Conservation (phyloP, 345 rosid genomes). For the Citrus glauca region DNA sequence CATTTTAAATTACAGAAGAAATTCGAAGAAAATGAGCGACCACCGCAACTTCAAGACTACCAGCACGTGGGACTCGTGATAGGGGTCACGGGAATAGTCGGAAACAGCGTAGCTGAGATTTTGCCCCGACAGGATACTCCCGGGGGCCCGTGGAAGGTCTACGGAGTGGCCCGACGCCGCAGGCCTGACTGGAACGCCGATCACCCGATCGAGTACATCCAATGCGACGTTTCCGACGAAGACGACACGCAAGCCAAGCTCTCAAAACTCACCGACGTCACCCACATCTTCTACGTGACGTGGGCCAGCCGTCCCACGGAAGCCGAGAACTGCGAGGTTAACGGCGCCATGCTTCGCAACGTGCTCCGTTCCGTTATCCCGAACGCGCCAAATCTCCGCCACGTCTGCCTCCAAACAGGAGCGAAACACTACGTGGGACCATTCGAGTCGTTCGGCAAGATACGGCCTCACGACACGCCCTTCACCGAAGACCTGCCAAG, state of each 20-base stretch:
- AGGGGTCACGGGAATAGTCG: not conserved
- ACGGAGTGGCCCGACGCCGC: not conserved
- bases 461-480: not conserved
- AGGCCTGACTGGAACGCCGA: not conserved
- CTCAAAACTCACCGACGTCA: not conserved
- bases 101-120: not conserved
- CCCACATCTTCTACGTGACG: not conserved
- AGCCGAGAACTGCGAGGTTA: not conserved
- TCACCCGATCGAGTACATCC: not conserved
- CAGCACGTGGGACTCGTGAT: not conserved
- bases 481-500: not conserved
- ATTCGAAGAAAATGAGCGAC: not conserved
- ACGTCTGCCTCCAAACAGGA: not conserved
- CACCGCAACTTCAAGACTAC: not conserved
- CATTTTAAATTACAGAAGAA: not conserved
- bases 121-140: not conserved
- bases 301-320: not conserved
- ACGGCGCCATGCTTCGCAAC: not conserved
- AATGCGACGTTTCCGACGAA: not conserved
- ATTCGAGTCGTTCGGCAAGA: not conserved
- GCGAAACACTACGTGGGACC: not conserved
- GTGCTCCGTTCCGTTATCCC: not conserved
- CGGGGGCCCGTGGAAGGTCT: not conserved
- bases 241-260: not conserved
- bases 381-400: not conserved